These are phyloP conservation scores for Clavispora phyllophila DNA, from an alignment of 805 yeast species.

Conservation along the genomic window DNA sequence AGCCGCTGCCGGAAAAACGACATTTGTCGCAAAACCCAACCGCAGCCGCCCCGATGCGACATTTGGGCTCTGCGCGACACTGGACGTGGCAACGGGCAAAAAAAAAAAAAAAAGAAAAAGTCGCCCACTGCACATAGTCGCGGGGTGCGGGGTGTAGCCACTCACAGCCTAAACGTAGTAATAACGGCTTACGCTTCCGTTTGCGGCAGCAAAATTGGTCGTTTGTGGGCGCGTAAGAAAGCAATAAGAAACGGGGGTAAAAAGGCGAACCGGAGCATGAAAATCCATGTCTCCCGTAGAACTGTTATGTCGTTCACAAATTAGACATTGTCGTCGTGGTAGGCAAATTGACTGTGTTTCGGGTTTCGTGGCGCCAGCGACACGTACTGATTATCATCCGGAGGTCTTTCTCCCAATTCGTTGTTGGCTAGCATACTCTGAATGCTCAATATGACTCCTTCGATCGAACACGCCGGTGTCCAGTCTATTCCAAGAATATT, in stretches of 20 bases:
- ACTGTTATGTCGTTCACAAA: too few relatives aligned
- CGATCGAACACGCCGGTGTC: slow-evolving; percentile 58
- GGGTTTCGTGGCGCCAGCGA: slow-evolving; percentile 56
- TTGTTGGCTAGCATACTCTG: slow-evolving; percentile 63
- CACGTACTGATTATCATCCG: slow-evolving; percentile 49
- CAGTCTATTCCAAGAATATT: slow-evolving; percentile 61
- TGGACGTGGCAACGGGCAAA: too few relatives aligned
- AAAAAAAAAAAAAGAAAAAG: too few relatives aligned
- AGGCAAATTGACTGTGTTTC: slow-evolving; percentile 41
- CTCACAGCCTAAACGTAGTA: background rate
- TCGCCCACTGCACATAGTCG: background rate
- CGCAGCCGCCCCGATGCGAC: too few relatives aligned
- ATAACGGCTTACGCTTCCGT: background rate
- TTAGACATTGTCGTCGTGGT: slow-evolving; percentile 55
- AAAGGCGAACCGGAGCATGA: too few relatives aligned
- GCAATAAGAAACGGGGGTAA: too few relatives aligned
- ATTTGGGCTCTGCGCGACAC: too few relatives aligned
- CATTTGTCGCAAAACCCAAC: background rate
- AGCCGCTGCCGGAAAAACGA: background rate
- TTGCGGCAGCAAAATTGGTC: too few relatives aligned
- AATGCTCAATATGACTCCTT: slow-evolving; percentile 47
- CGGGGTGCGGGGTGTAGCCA: background rate
- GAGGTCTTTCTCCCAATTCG: slow-evolving; percentile 44
- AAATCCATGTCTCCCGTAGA: too few relatives aligned
- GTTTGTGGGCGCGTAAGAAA: too few relatives aligned